A percentile compares a stretch with the other conserved stretches of the same genome.
These are phyloP conservation scores for Calonectria multiphialidica DNA, from an alignment of 2,329 filamentous ascomycete genomes.

Conservation along the genomic window DNA sequence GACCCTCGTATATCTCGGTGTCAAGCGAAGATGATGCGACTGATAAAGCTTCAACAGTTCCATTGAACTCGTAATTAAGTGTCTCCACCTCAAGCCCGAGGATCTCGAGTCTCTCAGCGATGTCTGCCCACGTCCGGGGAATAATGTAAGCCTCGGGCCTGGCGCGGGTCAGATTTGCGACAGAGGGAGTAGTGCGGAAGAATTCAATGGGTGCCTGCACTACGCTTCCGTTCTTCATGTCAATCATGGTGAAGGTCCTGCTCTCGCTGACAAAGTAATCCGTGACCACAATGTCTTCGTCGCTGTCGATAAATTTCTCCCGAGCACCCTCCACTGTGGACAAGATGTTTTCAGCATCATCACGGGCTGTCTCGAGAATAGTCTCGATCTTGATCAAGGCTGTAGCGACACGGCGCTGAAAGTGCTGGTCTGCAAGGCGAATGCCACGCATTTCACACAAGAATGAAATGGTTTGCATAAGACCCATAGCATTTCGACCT, in stretches of 20 bases:
- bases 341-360: neutral
- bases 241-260: constrained; percentile 3
- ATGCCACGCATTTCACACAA: neutral
- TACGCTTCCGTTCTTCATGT: neutral
- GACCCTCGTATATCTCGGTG: neutral
- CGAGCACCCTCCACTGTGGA: neutral
- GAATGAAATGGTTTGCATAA: neutral
- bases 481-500: neutral
- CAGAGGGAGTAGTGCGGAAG: neutral
- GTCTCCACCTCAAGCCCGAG: neutral
- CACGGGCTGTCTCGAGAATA: neutral
- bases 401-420: neutral
- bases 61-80: neutral
- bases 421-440: neutral
- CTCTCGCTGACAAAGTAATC: neutral
- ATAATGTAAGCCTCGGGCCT: neutral
- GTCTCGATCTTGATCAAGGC: neutral
- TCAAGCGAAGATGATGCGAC: neutral
- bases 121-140: neutral
- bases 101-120: neutral
- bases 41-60: neutral
- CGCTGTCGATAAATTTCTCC: neutral
- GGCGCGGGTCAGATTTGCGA: neutral
- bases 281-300: neutral
- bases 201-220: constrained; percentile 5